Base-by-base conservation (phyloP, 2,329 filamentous ascomycete genomes). In the Aspergillus bombycis region DNA sequence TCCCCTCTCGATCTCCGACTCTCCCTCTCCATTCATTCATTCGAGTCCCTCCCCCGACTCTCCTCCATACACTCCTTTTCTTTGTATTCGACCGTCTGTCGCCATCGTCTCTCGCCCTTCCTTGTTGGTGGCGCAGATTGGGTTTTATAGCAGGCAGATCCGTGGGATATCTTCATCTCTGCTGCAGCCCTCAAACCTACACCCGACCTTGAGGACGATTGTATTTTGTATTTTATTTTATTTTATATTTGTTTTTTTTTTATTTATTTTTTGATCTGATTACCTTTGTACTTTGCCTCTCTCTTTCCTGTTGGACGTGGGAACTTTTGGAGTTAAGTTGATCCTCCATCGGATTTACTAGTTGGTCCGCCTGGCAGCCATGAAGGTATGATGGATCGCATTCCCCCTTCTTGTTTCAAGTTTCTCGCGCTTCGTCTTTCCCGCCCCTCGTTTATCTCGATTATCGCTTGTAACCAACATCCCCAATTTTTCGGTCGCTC, bases 301-400 rank as follows among this genome's bases (percentile, higher is more conserved):
- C 4, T 28, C 26, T 28, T 28, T 28, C 26, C 5, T 28, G 4
- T 28, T 28, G 26, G 26, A 28, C 3, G 4, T 3, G 26, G 26
- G 5, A 28, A 28, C 26, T 28, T 26, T 28, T 28, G 26, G 5
- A 2, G 26, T 28, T 3, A 28, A 3, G 26, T 28, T 28, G 26
- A 4, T 28, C 26, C 26, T 45, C 58, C 65, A 55, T 46, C 36
- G 43, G 56, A 58, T 26, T 48, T 63, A 52, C 55, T 63, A 61
- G 48, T 53, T 59, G 32, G 55, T 52, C 55, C 41, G 19, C 30
- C 43, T 48, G 66, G 54, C 34, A 16, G 14, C 34, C 66, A 72
- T 71, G 69, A 72, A 72, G 68, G 69, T 71, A 65, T 64, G 59
- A 59, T 66, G 62, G 41, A 21, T 53, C 21, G n/a, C 52, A 19